These are phyloP conservation scores for Lactifluus subvellereus DNA, from an alignment of 768 basidiomycete genomes.

Conservation along the genomic window DNA sequence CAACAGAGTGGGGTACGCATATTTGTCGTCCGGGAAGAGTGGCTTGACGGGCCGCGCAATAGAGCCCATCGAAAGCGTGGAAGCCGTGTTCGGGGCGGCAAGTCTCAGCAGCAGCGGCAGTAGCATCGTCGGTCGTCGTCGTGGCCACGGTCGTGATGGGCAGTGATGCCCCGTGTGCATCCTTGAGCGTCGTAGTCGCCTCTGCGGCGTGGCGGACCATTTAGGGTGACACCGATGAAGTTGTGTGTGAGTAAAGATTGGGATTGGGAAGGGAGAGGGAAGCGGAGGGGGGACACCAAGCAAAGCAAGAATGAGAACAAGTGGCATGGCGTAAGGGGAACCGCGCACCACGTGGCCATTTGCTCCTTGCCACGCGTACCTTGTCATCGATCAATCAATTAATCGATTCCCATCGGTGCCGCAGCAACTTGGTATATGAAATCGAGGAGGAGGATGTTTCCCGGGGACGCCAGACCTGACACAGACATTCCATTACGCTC, in stretches of 20 bases:
- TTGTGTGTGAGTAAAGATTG: no score
- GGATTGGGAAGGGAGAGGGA: neutral
- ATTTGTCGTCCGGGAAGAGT: constrained; percentile 66
- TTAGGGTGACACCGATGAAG: neutral
- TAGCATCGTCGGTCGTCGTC: constrained; percentile 23
- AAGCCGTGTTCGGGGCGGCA: constrained; percentile 76
- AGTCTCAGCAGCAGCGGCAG: constrained; percentile 22
- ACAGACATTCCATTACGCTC: no score
- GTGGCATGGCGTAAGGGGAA: no score
- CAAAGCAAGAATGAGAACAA: neutral
- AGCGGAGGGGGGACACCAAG: neutral
- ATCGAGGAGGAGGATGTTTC: no score
- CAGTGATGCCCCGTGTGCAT: neutral
- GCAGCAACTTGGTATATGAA: no score
- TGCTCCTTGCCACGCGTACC: no score
- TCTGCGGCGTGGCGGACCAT: constrained; percentile 5
- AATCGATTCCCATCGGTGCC: no score
- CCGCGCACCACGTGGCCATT: no score
- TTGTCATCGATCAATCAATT: no score
- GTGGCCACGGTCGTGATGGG: neutral
- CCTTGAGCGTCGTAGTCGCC: neutral
- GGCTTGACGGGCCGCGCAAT: constrained; percentile 49
- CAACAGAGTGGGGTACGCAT: constrained; percentile 38
- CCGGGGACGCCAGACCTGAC: no score
- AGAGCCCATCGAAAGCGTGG: constrained; percentile 63